Evolutionary conservation across 176 grass and related monocot genomes (phyloP), one percentile per base, ranked within the genome.

Genomic region (Musa acuminata): DNA sequence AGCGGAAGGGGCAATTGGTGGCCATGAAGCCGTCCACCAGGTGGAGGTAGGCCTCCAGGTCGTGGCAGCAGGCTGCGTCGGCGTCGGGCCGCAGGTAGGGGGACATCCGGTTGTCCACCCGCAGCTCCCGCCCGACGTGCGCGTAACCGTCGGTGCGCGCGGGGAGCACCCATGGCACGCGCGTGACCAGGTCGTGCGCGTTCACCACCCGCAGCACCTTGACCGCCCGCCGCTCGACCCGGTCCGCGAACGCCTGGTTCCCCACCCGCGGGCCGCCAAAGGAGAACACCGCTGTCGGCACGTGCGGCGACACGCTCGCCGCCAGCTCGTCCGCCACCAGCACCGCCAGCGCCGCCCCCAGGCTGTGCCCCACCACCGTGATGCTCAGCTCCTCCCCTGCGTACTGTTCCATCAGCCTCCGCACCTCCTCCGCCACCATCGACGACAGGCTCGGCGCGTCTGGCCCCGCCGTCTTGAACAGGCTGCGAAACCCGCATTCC

Each of bases 11-110:
- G 72, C 82, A 84, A 57, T 83, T 57, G 72, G 84, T 79, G 17
- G 71, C 60, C 13, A 84, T 51, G 82, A 87, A 90, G 11, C 88
- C 88, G 51, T 90, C 88, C 62, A 90, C 88, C 49, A 90, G 79
- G 76, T 90, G 88, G 67, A 90, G 81, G 67, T 90, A 90, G 2
- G 88, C 88, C 25, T 90, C 88, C 1, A 90, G 82, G 51, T 90
- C 88, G 51, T 90, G 88, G 82, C 88, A 90, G 76, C 88, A 90
- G 1, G 82, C 88, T 1, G 67, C 72, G 72, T 87, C 88, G 14
- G 88, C 88, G 72, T 87, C 82, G 0, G 82, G 84, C 0, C 84
- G 79, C 52, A 90, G 88, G 72, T 82, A 90, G 53, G 88, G 88
- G 72, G 88, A 90, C 16, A 78, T 84, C 53, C 81, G 82, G 88